Conservation (phyloP, 257 asterid species). For the Gentiana macrophylla region DNA sequence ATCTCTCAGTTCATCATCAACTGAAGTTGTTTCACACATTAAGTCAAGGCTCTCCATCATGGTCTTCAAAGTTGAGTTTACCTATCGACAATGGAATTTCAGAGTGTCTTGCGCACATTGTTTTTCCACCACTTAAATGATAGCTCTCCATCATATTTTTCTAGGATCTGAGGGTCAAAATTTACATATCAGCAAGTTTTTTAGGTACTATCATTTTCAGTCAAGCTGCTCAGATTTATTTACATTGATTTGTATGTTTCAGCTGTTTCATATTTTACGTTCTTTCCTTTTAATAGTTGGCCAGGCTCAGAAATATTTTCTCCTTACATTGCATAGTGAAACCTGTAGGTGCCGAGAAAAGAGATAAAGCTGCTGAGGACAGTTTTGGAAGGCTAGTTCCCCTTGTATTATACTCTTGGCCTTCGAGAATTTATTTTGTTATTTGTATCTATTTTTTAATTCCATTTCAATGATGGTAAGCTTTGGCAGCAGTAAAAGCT, state of each 20-base stretch:
- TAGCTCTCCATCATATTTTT: background rate
- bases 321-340: constrained; percentile 11
- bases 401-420: background rate
- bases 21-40: no score
- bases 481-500: background rate
- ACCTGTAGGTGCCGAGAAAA: constrained; percentile 32
- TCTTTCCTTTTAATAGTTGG: constrained; percentile 3
- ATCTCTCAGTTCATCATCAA: no score
- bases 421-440: background rate
- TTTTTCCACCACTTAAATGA: background rate
- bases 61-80: no score
- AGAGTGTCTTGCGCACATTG: background rate
- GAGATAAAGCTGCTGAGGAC: constrained; percentile 28
- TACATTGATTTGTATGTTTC: background rate
- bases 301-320: background rate
- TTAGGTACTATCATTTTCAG: no score
- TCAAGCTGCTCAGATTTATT: background rate
- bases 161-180: no score
- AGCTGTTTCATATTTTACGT: background rate
- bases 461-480: background rate
- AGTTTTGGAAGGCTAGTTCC: constrained; percentile 28
- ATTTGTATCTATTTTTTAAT: background rate
- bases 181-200: no score
- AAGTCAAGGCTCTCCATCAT: no score
- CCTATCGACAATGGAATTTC: background rate